phyloP scores from a whole-genome alignment of 148 eudicot genomes.

The Agrostemma githago region DNA sequence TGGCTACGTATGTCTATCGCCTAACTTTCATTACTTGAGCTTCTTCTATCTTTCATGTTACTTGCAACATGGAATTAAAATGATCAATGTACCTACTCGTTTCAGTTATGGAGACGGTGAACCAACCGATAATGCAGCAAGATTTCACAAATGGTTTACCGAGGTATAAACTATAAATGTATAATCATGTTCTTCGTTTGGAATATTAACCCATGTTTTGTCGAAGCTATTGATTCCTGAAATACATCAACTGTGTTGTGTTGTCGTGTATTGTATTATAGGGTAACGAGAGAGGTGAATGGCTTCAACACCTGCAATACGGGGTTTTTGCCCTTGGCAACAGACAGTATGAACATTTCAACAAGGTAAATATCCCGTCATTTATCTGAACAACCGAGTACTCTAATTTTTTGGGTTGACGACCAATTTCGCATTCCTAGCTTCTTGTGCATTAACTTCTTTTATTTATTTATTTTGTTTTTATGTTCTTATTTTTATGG shows the following conservation, averaged over 20 bases:
- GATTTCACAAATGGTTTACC: slow-evolving; percentile 84
- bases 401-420: background rate
- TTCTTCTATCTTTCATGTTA: slow-evolving; percentile 1
- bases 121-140: slow-evolving; percentile 95
- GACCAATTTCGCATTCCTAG: background rate
- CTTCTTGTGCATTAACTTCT: background rate
- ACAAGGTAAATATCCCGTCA: slow-evolving; percentile 72
- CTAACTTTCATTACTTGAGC: background rate
- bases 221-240: background rate
- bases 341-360: slow-evolving; percentile 94
- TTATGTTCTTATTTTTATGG: slow-evolving; percentile 3
- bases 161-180: slow-evolving; percentile 51
- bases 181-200: background rate
- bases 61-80: slow-evolving; percentile 1
- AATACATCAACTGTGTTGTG: background rate
- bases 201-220: background rate
- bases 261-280: slow-evolving; percentile 17
- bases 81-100: slow-evolving; percentile 16
- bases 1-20: slow-evolving; percentile 73
- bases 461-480: background rate
- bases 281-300: slow-evolving; percentile 66
- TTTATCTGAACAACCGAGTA: background rate
- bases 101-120: slow-evolving; percentile 97
- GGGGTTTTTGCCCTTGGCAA: slow-evolving; percentile 90
- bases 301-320: slow-evolving; percentile 71